A percentile compares a stretch with the other conserved stretches of the same genome.
phyloP scores from a whole-genome alignment of 73 alveolate species.

The Paraurostyla sp. region DNA sequence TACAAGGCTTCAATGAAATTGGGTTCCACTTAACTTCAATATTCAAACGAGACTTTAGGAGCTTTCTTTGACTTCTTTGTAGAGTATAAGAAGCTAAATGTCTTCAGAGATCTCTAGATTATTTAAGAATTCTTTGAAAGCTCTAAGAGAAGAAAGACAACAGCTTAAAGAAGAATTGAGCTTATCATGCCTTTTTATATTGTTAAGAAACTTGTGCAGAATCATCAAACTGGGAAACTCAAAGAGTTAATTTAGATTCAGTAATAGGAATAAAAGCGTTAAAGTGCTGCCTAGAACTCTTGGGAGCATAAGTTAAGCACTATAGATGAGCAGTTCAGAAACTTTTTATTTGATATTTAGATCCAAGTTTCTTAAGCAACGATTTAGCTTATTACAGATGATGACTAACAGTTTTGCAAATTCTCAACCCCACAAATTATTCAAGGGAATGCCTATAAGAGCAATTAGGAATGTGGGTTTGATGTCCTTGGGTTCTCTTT shows the following conservation, averaged over 20 bases:
- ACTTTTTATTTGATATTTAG: conserved; percentile 28
- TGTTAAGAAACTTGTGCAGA: conserved; percentile 10
- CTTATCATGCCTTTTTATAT: conserved; percentile 51
- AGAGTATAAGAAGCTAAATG: conserved; percentile 7
- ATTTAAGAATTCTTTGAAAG: conserved; percentile 3
- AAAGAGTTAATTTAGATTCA: not conserved
- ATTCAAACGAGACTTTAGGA: conserved; percentile 32
- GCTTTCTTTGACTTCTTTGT: not conserved
- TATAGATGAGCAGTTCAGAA: conserved; percentile 36
- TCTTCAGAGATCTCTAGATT: conserved; percentile 12
- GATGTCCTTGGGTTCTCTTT: conserved; percentile 21
- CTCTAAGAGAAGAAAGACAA: conserved; percentile 22
- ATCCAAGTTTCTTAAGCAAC: not conserved
- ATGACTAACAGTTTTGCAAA: not conserved
- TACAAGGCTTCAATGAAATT: not conserved
- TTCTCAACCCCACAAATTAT: not conserved
- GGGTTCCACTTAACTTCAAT: not conserved
- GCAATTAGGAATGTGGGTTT: conserved; percentile 32
- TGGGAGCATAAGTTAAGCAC: conserved; percentile 11
- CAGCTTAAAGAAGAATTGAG: conserved; percentile 37
- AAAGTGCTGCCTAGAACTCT: not conserved
- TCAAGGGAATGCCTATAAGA: conserved; percentile 2
- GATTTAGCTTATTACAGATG: not conserved
- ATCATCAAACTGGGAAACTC: conserved; percentile 27
- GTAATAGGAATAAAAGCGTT: too few species aligned